Conservation (phyloP, 768 basidiomycete genomes). For the Boletus fagicola region DNA sequence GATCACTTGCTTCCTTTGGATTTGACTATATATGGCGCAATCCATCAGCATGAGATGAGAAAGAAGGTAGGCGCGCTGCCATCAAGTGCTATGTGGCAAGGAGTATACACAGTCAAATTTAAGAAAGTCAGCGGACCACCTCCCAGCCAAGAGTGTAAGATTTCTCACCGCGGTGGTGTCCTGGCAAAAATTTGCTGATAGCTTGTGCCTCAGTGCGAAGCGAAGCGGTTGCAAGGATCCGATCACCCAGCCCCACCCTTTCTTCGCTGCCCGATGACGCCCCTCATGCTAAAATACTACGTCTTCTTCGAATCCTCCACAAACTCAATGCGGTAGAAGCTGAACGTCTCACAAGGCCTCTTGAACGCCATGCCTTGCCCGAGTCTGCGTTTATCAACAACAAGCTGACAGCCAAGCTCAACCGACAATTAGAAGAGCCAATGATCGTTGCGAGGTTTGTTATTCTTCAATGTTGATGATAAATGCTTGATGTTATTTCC, state of each 20-base stretch:
- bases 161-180: neutral
- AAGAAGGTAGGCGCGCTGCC: slow-evolving; percentile 65
- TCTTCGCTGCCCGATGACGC: slow-evolving; percentile 83
- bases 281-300: slow-evolving; percentile 85
- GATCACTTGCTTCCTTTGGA: slow-evolving; percentile 81
- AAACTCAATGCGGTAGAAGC: slow-evolving; percentile 74
- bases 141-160: slow-evolving; percentile 59
- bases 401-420: slow-evolving; percentile 97
- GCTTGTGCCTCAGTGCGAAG: slow-evolving; percentile 31
- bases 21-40: slow-evolving; percentile 93
- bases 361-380: slow-evolving; percentile 57
- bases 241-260: slow-evolving; percentile 64
- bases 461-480: neutral
- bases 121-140: slow-evolving; percentile 87
- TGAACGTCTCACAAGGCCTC: slow-evolving; percentile 51
- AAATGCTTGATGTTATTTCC: slow-evolving; percentile 1
- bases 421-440: slow-evolving; percentile 93
- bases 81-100: slow-evolving; percentile 81
- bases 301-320: slow-evolving; percentile 83
- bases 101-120: slow-evolving; percentile 88
- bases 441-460: slow-evolving; percentile 97
- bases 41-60: slow-evolving; percentile 86
- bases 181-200: slow-evolving; percentile 6
- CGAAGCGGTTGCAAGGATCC: slow-evolving; percentile 47
- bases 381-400: slow-evolving; percentile 95